Evolutionary conservation across 768 basidiomycete species (phyloP).

Genomic region (Tricholoma hemisulphureum): DNA sequence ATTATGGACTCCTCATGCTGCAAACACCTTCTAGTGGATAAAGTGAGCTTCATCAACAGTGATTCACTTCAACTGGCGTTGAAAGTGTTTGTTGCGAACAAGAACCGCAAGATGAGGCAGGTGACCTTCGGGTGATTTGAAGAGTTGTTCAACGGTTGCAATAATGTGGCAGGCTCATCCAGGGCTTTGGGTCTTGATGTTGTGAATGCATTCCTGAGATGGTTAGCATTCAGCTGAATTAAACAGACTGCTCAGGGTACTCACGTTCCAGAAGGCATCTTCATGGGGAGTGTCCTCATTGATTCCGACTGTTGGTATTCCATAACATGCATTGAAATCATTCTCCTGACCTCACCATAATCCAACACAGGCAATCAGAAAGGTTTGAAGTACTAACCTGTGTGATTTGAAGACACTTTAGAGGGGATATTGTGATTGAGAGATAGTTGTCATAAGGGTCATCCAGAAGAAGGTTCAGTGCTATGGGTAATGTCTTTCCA

Average conservation of each 20-base stretch:
- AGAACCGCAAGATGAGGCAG: not conserved
- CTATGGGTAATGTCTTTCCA: too few relatives aligned
- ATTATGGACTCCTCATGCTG: too few relatives aligned
- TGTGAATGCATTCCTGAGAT: not conserved
- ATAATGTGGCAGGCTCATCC: too few relatives aligned
- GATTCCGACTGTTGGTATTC: not conserved
- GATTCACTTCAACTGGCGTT: too few relatives aligned
- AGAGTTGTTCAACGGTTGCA: too few relatives aligned
- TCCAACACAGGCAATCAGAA: not conserved
- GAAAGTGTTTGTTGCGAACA: not conserved
- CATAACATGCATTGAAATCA: not conserved
- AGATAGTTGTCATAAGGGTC: not conserved
- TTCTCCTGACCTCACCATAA: not conserved
- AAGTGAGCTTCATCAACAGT: too few relatives aligned
- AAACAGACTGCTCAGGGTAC: not conserved
- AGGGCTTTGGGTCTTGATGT: not conserved
- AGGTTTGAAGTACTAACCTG: too few relatives aligned
- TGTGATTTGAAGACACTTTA: not conserved
- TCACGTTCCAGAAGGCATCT: not conserved
- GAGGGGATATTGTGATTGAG: not conserved
- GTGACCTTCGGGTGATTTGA: not conserved
- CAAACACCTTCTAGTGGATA: too few relatives aligned
- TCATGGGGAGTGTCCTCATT: not conserved
- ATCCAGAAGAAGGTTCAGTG: too few relatives aligned
- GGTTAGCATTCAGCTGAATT: not conserved